Evolutionary conservation across 768 basidiomycete genomes (phyloP).

Genomic region (Boletellus emodensis): DNA sequence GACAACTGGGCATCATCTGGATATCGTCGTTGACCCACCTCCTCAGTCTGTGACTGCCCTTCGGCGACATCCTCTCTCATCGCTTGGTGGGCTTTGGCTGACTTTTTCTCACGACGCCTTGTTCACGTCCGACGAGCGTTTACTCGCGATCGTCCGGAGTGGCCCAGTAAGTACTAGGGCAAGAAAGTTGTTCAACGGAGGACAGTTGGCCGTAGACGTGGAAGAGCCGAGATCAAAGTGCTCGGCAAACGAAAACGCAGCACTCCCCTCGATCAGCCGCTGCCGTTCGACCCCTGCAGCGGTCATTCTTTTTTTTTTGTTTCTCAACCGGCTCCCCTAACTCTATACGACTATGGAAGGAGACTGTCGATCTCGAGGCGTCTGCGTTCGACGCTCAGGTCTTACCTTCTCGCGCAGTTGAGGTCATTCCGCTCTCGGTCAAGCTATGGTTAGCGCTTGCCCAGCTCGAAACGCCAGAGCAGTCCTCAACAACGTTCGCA

Average conservation of each 20-base stretch:
- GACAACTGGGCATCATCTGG: conserved; percentile 81
- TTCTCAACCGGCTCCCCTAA: no score
- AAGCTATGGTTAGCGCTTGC: no score
- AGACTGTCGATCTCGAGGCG: no score
- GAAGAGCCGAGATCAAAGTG: conserved; percentile 86
- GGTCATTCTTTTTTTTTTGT: no score
- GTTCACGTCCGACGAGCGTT: conserved; percentile 72
- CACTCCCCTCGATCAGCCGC: conserved; percentile 95
- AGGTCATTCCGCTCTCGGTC: no score
- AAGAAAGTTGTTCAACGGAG: conserved; percentile 87
- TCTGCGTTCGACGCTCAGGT: no score
- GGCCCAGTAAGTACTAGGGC: conserved; percentile 58
- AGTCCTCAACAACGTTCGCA: conserved; percentile 94
- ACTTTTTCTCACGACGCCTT: conserved; percentile 83
- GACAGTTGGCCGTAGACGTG: conserved; percentile 76
- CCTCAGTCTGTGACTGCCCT: conserved; percentile 80
- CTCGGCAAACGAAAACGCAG: conserved; percentile 81
- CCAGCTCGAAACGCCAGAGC: no score
- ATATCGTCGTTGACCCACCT: conserved; percentile 91
- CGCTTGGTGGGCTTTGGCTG: conserved; percentile 89
- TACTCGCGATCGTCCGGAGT: conserved; percentile 69
- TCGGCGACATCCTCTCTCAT: conserved; percentile 79
- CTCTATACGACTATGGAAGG: no score
- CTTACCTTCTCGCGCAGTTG: no score
- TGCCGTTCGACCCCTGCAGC: no score